Conservation (phyloP, 2,329 filamentous ascomycete genomes). For the Neopestalotiopsis sp. region DNA sequence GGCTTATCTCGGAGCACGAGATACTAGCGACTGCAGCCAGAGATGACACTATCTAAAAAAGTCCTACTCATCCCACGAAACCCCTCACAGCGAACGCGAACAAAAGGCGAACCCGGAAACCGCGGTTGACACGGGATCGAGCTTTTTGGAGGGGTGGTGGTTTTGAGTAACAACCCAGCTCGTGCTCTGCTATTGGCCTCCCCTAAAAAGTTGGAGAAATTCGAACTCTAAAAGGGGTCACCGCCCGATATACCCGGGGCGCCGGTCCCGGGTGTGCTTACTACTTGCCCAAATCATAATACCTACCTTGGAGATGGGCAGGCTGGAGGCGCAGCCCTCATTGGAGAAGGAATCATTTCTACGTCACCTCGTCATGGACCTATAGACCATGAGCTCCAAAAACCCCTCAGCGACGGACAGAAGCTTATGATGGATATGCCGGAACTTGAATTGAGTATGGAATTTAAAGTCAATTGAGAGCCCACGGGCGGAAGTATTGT, state of each 20-base stretch:
- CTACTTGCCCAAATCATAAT: not conserved
- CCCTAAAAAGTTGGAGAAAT: not conserved
- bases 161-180: not conserved
- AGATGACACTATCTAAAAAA: not conserved
- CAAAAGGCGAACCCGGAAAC: not conserved
- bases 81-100: not conserved
- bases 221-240: constrained; percentile 6
- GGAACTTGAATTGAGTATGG: not conserved
- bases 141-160: not conserved
- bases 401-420: constrained; percentile 3
- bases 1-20: not conserved
- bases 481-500: not conserved
- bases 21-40: not conserved
- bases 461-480: constrained; percentile 9
- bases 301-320: not conserved
- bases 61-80: not conserved
- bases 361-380: constrained; percentile 11
- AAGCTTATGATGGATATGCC: constrained; percentile 1
- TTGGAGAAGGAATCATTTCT: constrained; percentile 4
- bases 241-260: constrained; percentile 8
- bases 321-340: not conserved
- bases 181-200: constrained; percentile 1
- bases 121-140: not conserved
- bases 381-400: not conserved
- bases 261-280: constrained; percentile 5